A percentile compares a stretch with the other conserved stretches of the same genome.
phyloP scores from a whole-genome alignment of 2,329 filamentous ascomycete genomes.

The Neofusicoccum umdonicola region DNA sequence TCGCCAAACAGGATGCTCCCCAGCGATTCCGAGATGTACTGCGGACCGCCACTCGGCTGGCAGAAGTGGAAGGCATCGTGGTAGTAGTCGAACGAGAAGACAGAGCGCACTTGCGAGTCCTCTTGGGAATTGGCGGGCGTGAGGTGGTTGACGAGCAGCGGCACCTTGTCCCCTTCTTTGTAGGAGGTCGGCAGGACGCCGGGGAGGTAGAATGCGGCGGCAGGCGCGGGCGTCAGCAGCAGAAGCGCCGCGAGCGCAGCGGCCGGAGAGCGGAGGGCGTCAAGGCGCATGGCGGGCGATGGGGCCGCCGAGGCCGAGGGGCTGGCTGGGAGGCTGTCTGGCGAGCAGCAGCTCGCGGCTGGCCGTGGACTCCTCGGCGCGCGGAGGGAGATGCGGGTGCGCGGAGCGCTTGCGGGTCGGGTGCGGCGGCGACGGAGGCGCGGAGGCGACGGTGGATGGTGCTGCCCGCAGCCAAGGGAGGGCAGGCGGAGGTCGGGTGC shows the following conservation, averaged over 20 bases:
- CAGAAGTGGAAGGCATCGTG: constrained; percentile 86
- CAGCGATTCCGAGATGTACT: constrained; percentile 81
- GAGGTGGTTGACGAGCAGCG: constrained; percentile 88
- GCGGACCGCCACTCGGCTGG: constrained; percentile 69
- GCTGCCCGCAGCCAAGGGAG: not conserved
- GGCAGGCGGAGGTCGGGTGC: not conserved
- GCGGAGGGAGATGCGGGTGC: not conserved
- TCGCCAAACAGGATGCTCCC: constrained; percentile 98
- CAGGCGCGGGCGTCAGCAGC: constrained; percentile 32
- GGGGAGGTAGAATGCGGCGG: constrained; percentile 85
- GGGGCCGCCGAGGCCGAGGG: not conserved
- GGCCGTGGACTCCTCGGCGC: constrained; percentile 14
- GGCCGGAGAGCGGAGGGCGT: constrained; percentile 25
- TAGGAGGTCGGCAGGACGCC: constrained; percentile 95
- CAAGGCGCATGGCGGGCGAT: constrained; percentile 29
- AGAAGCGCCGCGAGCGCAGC: constrained; percentile 38
- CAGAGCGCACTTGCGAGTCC: constrained; percentile 82
- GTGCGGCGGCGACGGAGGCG: not conserved
- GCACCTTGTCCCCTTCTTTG: constrained; percentile 72
- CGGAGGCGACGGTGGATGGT: not conserved
- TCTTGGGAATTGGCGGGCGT: constrained; percentile 75
- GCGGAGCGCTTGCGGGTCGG: not conserved
- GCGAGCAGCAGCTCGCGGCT: constrained; percentile 11
- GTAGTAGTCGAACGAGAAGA: constrained; percentile 96
- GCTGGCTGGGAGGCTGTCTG: not conserved